Evolutionary conservation across 148 eudicot genomes (phyloP), one percentile per base, ranked within the genome.

Genomic region (Silene uniflora): DNA sequence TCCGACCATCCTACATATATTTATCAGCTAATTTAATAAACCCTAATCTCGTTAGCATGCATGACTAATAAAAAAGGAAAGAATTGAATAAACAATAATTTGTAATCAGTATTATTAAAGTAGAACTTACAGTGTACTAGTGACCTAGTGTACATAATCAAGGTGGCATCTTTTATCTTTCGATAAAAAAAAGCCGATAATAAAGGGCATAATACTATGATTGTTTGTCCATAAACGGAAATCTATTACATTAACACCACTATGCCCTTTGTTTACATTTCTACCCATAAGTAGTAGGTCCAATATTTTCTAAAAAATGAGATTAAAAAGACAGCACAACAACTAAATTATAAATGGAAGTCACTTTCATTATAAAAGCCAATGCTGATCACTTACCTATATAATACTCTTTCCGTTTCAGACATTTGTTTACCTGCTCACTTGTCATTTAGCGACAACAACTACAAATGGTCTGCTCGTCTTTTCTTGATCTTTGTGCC

Each of bases 191-290:
- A 42, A 39, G 23, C 13, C 52, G 5, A 19, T 67, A 44, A 18
- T 42, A 67, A 67, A 39, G 54, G 71, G 25, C 19, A 21, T 2
- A 10, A 8, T 49, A 35, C 42, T 35, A 35, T 35, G 42, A 35
- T 35, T 12, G 16, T 49, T 49, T 49, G 27, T 47, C 72, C 70
- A 22, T 13, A 69, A 46, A 69, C 5, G 72, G 72, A 69, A 47
- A 69, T 46, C 3, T 19, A 47, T 69, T 4, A 21, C 29, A 69
- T 22, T 22, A 44, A 19, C 52, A 19, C 54, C n/a, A 29, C 44
- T 12, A 25, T 29, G 44, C 2, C 32, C 19, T 12, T 64, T 64
- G 44, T 25, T 27, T 64, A 64, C 44, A 64, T 29, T 18, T 67
- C 23, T 21, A 67, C 18, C 21, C 49, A 67, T 67, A 68, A 44